Evolutionary conservation across 2,329 filamentous ascomycete species (phyloP), one percentile per base, ranked within the genome.

Genomic region (Xylaria sp.): DNA sequence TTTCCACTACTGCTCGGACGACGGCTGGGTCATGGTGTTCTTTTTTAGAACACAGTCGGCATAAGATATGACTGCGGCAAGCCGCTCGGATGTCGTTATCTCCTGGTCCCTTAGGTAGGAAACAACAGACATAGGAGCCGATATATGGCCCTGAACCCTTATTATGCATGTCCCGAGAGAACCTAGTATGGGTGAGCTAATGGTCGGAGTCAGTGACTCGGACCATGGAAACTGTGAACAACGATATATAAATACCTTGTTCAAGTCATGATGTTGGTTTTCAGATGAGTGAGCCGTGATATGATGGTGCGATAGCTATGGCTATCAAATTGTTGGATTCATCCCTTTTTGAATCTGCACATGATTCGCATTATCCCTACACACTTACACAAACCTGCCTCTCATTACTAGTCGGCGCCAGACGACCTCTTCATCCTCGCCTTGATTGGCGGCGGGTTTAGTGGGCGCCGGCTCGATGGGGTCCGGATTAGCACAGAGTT

Each of bases 331-430:
- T 42, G 30, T 7, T 44, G 52, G 23, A 16, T 10, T 42, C 1
- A n/a, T 13, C 42, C 18, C 4, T 49, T 51, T 11, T 48, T 35
- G 16, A 44, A 18, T 30, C 23, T 18, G 19, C 23, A 13, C 37
- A n/a, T 2, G 3, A 34, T 34, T 42, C 30, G 34, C 13, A 16
- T 30, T 47, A 19, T 13, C 3, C 37, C 61, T 60, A 72, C 52
- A 70, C 53, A 42, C 30, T 66, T 60, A 73, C 53, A 71, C 55
- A 46, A 73, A 73, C 35, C 71, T 67, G 7, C 71, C 71, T 35
- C 66, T 66, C 71, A 73, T 70, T 19, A 73, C 70, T 51, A 73
- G 61, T 48, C 71, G 69, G 34, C 70, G 70, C 71, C 71, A 73
- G 10, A 73, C 65, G 13, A 67, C 69, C 54, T 73, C 70, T 62